These are phyloP conservation scores for Xylona heveae DNA, from an alignment of 495 filamentous ascomycete species.

Conservation along the genomic window DNA sequence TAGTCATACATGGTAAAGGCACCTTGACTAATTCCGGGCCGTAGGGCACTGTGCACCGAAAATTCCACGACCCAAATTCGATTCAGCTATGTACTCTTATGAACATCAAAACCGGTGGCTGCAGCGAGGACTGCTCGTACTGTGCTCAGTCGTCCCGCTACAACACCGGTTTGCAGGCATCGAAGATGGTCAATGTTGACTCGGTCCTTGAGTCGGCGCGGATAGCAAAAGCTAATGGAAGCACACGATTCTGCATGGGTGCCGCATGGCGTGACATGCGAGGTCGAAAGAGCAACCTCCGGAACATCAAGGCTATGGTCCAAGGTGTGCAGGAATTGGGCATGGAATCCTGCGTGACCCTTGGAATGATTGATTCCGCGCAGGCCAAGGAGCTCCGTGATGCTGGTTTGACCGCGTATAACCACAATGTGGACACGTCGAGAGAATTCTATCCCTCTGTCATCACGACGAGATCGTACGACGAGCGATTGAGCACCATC, in stretches of 20 bases:
- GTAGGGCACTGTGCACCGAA: constrained; percentile 51
- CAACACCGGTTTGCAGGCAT: constrained; percentile 54
- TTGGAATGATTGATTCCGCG: constrained; percentile 63
- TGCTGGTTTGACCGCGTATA: constrained; percentile 74
- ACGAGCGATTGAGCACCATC: constrained; percentile 59
- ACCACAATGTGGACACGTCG: constrained; percentile 79
- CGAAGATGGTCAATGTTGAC: constrained; percentile 54
- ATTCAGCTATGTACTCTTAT: constrained; percentile 82
- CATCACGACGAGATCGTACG: constrained; percentile 64
- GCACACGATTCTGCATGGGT: constrained; percentile 80
- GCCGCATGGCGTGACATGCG: constrained; percentile 85
- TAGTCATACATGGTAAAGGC: not conserved
- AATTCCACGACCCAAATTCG: constrained; percentile 55
- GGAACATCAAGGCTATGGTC: constrained; percentile 66
- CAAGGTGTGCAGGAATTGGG: constrained; percentile 52
- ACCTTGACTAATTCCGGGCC: not conserved
- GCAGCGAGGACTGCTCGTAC: constrained; percentile 73
- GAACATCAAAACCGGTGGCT: constrained; percentile 91
- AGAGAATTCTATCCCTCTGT: constrained; percentile 64
- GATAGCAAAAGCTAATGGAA: constrained; percentile 56
- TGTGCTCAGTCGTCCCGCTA: constrained; percentile 72
- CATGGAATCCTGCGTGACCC: constrained; percentile 74
- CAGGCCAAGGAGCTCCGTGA: constrained; percentile 61
- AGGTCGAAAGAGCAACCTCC: constrained; percentile 55
- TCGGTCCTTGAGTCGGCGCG: constrained; percentile 54